phyloP scores from a whole-genome alignment of 202 grass and related monocot species.

The Panicum virgatum region DNA sequence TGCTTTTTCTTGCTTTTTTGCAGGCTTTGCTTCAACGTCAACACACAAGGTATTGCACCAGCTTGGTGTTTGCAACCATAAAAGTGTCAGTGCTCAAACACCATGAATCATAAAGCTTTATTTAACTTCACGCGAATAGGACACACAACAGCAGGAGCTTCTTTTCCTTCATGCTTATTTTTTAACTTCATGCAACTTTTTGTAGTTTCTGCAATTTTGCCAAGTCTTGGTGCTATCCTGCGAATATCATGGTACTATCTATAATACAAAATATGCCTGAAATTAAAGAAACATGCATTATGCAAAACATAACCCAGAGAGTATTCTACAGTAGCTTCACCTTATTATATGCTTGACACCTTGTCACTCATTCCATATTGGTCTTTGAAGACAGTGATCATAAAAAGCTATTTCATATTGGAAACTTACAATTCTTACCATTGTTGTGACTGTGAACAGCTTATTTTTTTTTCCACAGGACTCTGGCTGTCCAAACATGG shows the following conservation, averaged over 20 bases:
- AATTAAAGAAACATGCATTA: not conserved
- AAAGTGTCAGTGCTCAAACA: not conserved
- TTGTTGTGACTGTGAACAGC: slow-evolving; percentile 2
- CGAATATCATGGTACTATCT: not conserved
- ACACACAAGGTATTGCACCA: slow-evolving; percentile 47
- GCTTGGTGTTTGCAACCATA: slow-evolving; percentile 23
- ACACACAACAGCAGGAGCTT: not conserved
- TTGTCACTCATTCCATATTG: not conserved
- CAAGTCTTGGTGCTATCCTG: not conserved
- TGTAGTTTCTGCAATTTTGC: not conserved
- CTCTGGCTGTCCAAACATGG: not conserved
- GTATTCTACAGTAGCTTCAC: not conserved
- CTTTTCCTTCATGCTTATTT: not conserved
- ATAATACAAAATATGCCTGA: not conserved
- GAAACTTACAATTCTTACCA: not conserved
- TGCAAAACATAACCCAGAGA: not conserved
- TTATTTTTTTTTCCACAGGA: slow-evolving; percentile 35
- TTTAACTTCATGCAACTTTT: not conserved
- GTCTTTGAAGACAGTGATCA: not conserved
- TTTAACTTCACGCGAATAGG: slow-evolving; percentile 9
- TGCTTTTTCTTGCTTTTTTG: slow-evolving; percentile 44
- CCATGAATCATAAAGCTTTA: slow-evolving; percentile 18
- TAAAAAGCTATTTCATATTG: not conserved
- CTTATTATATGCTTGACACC: not conserved
- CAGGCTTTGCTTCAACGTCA: slow-evolving; percentile 42